Conservation (phyloP, 2,329 filamentous ascomycete species). For the Colletotrichum phormii region DNA sequence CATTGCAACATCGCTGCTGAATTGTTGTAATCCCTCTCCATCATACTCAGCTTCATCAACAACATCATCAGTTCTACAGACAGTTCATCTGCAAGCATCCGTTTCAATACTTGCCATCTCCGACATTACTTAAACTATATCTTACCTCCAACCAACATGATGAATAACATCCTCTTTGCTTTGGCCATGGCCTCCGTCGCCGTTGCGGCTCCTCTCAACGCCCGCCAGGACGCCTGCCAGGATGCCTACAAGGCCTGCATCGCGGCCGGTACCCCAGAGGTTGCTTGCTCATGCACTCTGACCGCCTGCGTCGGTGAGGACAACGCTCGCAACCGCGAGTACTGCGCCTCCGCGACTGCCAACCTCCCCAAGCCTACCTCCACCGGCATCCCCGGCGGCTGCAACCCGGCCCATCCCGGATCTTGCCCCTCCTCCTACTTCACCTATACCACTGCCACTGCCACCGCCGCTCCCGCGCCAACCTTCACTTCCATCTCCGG, state of each 20-base stretch:
- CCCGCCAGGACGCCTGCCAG: constrained; percentile 21
- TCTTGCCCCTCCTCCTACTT: constrained; percentile 32
- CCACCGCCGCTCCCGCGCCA: not conserved
- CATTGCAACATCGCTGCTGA: not conserved
- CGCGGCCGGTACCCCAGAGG: constrained; percentile 22
- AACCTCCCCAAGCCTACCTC: constrained; percentile 27
- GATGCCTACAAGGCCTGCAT: constrained; percentile 24
- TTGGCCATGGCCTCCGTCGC: constrained; percentile 30
- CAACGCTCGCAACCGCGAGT: constrained; percentile 32
- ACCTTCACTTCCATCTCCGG: constrained; percentile 19
- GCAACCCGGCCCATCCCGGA: constrained; percentile 34
- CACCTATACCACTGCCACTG: constrained; percentile 17
- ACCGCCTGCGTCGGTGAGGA: constrained; percentile 29
- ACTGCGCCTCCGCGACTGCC: constrained; percentile 24
- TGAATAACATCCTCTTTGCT: constrained; percentile 28
- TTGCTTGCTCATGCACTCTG: constrained; percentile 28
- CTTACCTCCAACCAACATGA: not conserved
- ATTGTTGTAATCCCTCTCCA: not conserved
- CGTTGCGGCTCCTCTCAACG: constrained; percentile 20
- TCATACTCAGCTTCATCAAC: not conserved
- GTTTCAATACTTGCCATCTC: not conserved
- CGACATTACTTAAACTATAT: not conserved
- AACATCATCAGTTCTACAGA: not conserved
- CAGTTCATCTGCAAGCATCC: not conserved
- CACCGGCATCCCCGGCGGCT: constrained; percentile 29